Evolutionary conservation across 208 protist species (phyloP).

Genomic region (Crithidia expoeki): DNA sequence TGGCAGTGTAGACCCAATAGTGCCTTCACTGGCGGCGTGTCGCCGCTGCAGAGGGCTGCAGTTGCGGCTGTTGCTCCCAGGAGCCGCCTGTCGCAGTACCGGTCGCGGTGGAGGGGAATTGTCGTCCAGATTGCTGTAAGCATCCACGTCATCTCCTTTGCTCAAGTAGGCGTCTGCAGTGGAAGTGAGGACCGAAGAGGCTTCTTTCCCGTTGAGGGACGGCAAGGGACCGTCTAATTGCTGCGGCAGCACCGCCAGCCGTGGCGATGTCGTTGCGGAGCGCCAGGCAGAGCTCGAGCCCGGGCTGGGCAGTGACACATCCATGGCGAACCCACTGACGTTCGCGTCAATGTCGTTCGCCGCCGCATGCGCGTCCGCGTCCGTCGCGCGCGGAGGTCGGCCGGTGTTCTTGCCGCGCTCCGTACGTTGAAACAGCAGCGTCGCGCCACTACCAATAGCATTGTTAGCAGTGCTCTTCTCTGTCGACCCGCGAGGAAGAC

Average conservation of each 20-base stretch:
- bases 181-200: background rate
- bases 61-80: background rate
- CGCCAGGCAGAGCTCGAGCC: constrained; percentile 3
- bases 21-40: constrained; percentile 14
- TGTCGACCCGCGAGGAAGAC: background rate
- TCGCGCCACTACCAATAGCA: background rate
- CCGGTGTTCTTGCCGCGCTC: background rate
- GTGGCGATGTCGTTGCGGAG: background rate
- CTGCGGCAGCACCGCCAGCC: constrained; percentile 1
- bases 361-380: background rate
- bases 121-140: background rate
- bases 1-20: background rate
- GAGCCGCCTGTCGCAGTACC: background rate
- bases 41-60: background rate
- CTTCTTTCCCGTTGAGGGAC: constrained; percentile 3
- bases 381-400: constrained; percentile 3
- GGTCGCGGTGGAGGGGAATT: constrained; percentile 17
- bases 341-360: background rate
- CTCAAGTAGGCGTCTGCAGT: background rate
- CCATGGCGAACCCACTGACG: background rate
- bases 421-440: background rate
- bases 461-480: background rate
- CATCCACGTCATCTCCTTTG: background rate
- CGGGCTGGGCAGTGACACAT: constrained; percentile 1
- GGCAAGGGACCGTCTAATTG: background rate